Conservation (phyloP, 2,329 filamentous ascomycete genomes). For the Cercospora beticola region DNA sequence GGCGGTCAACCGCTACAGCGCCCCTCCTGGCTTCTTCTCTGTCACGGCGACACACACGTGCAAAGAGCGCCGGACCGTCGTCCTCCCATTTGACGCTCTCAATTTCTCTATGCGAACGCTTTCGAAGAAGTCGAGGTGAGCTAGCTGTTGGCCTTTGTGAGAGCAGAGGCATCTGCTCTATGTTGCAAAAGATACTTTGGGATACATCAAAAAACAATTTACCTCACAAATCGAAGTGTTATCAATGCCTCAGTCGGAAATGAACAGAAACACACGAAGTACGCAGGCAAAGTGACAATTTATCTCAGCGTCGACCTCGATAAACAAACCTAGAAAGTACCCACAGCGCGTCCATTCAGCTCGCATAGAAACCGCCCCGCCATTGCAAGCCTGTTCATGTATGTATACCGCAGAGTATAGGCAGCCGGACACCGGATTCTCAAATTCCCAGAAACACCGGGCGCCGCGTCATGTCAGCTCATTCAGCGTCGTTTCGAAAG, state of each 20-base stretch:
- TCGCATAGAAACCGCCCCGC: not conserved
- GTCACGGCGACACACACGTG: not conserved
- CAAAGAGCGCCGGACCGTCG: not conserved
- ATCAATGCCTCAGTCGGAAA: not conserved
- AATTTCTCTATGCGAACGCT: not conserved
- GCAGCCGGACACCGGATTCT: not conserved
- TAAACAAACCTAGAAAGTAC: not conserved
- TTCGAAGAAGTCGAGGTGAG: not conserved
- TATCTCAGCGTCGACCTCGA: not conserved
- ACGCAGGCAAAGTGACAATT: not conserved
- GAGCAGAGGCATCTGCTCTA: not conserved
- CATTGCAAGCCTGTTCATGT: not conserved
- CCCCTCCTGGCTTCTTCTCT: not conserved
- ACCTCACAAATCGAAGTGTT: not conserved
- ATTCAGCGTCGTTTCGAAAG: not conserved
- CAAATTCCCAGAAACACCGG: not conserved
- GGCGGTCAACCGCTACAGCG: not conserved
- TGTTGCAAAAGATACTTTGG: not conserved
- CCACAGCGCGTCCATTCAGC: not conserved
- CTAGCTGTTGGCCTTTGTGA: not conserved
- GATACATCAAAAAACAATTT: not conserved
- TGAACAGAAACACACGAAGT: not conserved
- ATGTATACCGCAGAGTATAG: not conserved
- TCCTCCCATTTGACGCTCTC: not conserved
- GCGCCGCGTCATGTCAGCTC: not conserved